A percentile compares a stretch with the other conserved stretches of the same genome.
phyloP scores from a whole-genome alignment of 306 rosid species.

The Delonix regia region DNA sequence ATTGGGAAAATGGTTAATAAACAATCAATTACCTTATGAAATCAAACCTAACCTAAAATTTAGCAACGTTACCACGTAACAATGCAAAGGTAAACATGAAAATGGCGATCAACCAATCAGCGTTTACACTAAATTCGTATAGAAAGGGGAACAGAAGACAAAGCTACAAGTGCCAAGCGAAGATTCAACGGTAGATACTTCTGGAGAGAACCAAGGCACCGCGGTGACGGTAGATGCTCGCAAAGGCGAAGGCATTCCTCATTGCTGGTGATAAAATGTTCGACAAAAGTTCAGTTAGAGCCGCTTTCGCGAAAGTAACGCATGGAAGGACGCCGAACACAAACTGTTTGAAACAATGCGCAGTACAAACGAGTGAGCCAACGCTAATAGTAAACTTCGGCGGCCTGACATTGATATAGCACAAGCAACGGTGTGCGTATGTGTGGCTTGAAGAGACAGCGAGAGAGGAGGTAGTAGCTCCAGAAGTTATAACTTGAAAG shows the following conservation, averaged over 20 bases:
- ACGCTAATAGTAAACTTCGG: neutral
- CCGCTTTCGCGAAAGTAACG: constrained; percentile 32
- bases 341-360: constrained; percentile 51
- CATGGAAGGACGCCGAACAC: constrained; percentile 33
- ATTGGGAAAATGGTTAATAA: neutral
- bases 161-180: neutral
- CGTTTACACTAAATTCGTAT: neutral
- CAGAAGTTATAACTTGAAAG: neutral
- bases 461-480: neutral
- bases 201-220: constrained; percentile 39
- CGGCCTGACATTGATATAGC: constrained; percentile 2
- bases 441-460: neutral
- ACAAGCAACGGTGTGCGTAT: neutral
- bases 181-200: constrained; percentile 36
- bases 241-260: constrained; percentile 81
- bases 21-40: constrained; percentile 17
- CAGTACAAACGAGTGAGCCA: constrained; percentile 19
- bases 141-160: neutral
- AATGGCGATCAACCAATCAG: neutral
- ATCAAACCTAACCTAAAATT: neutral
- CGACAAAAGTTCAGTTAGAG: constrained; percentile 15
- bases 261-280: constrained; percentile 43
- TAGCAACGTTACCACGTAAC: neutral
- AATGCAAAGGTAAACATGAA: constrained; percentile 5
- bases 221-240: constrained; percentile 61